These are phyloP conservation scores for Vitis hybrid DNA, from an alignment of 177 flowering plant species.

Conservation along the genomic window DNA sequence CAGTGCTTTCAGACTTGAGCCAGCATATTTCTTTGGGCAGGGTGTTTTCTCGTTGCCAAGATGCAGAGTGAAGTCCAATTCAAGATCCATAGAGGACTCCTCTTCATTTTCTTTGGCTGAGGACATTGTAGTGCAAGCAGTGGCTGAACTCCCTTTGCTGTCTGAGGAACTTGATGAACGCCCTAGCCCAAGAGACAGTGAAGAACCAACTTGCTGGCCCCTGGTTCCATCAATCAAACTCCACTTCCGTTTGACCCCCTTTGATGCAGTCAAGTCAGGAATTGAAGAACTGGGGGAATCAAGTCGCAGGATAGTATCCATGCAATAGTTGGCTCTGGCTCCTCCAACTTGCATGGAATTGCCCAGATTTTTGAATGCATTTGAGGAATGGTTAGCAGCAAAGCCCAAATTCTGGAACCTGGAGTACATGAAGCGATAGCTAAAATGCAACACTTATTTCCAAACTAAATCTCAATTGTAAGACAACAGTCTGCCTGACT, in stretches of 20 bases:
- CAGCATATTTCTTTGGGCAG: conserved; percentile 35
- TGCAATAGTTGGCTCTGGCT: conserved; percentile 30
- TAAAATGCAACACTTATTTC: conserved; percentile 18
- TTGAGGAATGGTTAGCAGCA: conserved; percentile 36
- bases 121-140: conserved; percentile 75
- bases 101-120: conserved; percentile 89
- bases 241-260: conserved; percentile 83
- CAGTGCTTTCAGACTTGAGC: conserved; percentile 24
- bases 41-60: conserved; percentile 64
- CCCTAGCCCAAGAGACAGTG: conserved; percentile 66
- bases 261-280: conserved; percentile 32
- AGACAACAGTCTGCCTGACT: conserved; percentile 60
- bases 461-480: conserved; percentile 27
- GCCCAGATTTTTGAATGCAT: conserved; percentile 56
- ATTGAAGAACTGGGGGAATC: conserved; percentile 48
- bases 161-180: conserved; percentile 85
- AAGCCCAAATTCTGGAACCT: conserved; percentile 52
- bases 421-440: conserved; percentile 46
- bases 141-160: conserved; percentile 88
- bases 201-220: conserved; percentile 44
- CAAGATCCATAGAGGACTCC: conserved; percentile 86
- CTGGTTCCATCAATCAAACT: conserved; percentile 39
- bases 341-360: conserved; percentile 33
- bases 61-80: conserved; percentile 73
- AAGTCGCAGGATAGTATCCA: conserved; percentile 64